Percentiles rank a stretch among this genome's conserved stretches.
Evolutionary conservation across 768 basidiomycete species (phyloP).

Genomic region (Daedalea quercina): DNA sequence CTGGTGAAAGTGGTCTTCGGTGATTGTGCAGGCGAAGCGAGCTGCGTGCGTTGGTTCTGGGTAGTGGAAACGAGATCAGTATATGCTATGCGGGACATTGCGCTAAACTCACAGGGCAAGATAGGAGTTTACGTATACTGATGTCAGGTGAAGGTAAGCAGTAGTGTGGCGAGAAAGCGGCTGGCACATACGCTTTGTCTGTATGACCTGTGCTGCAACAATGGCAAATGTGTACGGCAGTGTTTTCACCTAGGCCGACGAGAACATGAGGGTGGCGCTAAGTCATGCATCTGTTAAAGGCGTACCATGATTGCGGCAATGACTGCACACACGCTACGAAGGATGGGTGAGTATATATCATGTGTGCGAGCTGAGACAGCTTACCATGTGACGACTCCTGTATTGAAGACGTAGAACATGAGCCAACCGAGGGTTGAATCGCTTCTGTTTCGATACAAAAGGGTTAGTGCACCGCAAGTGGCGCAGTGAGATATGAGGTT

Average conservation of each 20-base stretch:
- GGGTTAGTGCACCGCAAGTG: background rate
- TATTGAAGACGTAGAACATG: slow-evolving; percentile 14
- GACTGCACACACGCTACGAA: slow-evolving; percentile 8
- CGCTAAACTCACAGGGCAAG: slow-evolving; percentile 10
- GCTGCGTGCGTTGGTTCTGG: slow-evolving; percentile 11
- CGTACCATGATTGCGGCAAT: slow-evolving; percentile 7
- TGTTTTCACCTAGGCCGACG: slow-evolving; percentile 8
- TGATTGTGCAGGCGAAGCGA: background rate
- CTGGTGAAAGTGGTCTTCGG: background rate
- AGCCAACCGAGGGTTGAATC: slow-evolving; percentile 8
- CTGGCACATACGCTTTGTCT: slow-evolving; percentile 9
- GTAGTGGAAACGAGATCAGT: background rate
- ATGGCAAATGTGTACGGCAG: slow-evolving; percentile 10
- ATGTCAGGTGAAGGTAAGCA: background rate
- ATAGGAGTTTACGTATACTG: slow-evolving; percentile 17
- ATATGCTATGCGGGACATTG: too few species aligned
- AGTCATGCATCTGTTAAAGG: background rate
- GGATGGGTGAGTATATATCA: too few species aligned
- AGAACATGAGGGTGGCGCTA: background rate
- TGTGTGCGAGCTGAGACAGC: background rate
- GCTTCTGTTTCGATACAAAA: background rate
- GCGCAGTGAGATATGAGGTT: background rate
- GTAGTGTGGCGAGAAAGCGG: background rate
- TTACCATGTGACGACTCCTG: slow-evolving; percentile 11
- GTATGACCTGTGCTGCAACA: slow-evolving; percentile 9